Evolutionary conservation across 2,329 filamentous ascomycete species (phyloP), one percentile per base, ranked within the genome.

Genomic region (Fusarium poae): DNA sequence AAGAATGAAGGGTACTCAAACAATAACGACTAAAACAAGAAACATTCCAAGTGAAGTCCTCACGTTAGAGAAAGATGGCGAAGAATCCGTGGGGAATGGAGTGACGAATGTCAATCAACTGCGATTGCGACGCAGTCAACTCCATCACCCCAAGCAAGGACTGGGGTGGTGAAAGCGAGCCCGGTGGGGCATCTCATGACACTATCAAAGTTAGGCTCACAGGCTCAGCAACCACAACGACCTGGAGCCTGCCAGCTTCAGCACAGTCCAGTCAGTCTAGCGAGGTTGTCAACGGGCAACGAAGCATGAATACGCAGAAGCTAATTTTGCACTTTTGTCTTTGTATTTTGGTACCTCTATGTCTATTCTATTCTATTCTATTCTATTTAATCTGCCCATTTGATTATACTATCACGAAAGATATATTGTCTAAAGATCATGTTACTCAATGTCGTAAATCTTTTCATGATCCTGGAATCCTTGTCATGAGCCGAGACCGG

Each of bases 71-170:
- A 63, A 53, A 53, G 55, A 70, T 53, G 60, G 49, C 53, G 62
- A 74, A 44, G 56, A 58, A 58, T 57, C 71, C 60, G 57, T 68
- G 60, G 71, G 68, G 70, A 71, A 73, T 72, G 65, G 59, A 74
- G 70, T 71, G 72, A 73, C 62, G 70, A 72, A 70, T 65, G 62
- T 64, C 25, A 39, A 60, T 51, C 23, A 51, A 60, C 42, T 42
- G 29, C 39, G 45, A 50, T 35, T 46, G 23, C 57, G 53, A 55
- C 44, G 52, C 43, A 48, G 51, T 46, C 60, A 50, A 69, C 67
- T 73, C 25, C 25, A 25, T 25, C 56, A 43, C 21, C 23, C 16
- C 23, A 25, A 43, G 40, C 40, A 57, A 73, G 67, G 61, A 72
- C 59, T 27, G 43, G 61, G 61, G 51, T 54, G 64, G 65, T 60